Conservation (phyloP, 805 yeast genomes). For the Saturnispora saitoi region DNA sequence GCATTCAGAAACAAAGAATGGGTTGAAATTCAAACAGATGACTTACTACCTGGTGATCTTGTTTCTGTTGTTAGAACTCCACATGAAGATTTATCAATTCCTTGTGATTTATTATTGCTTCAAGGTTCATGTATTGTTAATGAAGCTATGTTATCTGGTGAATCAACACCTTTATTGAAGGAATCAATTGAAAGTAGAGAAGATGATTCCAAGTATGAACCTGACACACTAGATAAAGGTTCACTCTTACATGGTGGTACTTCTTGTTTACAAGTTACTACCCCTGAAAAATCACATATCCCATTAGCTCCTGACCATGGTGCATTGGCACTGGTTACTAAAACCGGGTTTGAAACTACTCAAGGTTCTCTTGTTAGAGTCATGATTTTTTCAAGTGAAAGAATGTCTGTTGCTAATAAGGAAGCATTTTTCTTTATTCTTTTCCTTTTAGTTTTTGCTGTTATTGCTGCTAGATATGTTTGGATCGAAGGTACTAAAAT, state of each 20-base stretch:
- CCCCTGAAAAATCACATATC: conserved; percentile 43
- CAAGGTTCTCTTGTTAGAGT: conserved; percentile 97
- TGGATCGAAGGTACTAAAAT: conserved; percentile 96
- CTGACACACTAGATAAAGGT: conserved; percentile 83
- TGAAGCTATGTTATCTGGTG: conserved; percentile 99
- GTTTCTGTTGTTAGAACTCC: conserved; percentile 78
- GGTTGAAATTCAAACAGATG: conserved; percentile 60
- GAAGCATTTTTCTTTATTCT: conserved; percentile 90
- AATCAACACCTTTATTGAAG: conserved; percentile 91
- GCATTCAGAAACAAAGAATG: conserved; percentile 66
- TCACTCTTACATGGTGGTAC: conserved; percentile 93
- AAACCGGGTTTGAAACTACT: conserved; percentile 97
- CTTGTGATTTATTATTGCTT: conserved; percentile 81
- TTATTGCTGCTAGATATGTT: conserved; percentile 94
- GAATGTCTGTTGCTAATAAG: conserved; percentile 90
- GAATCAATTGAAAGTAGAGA: conserved; percentile 87
- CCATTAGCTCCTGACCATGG: conserved; percentile 83
- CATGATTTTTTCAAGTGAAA: conserved; percentile 94
- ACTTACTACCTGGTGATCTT: conserved; percentile 83
- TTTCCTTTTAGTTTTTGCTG: conserved; percentile 82
- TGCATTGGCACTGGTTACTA: conserved; percentile 80
- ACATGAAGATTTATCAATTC: conserved; percentile 82
- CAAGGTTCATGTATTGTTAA: conserved; percentile 93
- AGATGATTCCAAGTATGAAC: conserved; percentile 51
- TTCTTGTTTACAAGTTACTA: conserved; percentile 82